Evolutionary conservation across 768 basidiomycete species (phyloP), one percentile per base, ranked within the genome.

Genomic region (Mycena albidolilacea): DNA sequence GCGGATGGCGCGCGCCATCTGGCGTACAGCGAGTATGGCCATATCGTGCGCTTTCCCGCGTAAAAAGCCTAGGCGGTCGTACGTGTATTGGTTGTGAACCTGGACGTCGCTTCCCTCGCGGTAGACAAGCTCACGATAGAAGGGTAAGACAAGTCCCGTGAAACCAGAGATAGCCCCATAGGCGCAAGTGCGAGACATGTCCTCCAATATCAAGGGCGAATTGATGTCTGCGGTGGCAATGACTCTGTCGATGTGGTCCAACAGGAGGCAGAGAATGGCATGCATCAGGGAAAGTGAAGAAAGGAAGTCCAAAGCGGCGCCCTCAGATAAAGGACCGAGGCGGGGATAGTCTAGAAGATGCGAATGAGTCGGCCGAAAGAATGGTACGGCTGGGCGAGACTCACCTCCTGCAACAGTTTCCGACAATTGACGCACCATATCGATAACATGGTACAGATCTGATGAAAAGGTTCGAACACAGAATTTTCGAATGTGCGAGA

Each of bases 81-180:
- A 59, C 1, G 43, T 62, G n/a, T 12, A 10, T 19, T 35, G 30
- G 43, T 15, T 21, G 30, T 21, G 30, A 7, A 23, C 37, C 43
- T 3, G 0, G 8, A 2, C 37, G n/a, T 44, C 55, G 5, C 11
- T 8, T 10, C n/a, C 23, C 35, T 35, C 68, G 15, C 73, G 73
- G 35, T 37, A 46, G n/a, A 52, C 62, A 3, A 75, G 70, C 55
- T 75, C 73, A 14, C 57, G 69, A 46, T 67, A 69, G 19, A 75
- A 68, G 7, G 73, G 57, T 2, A 74, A 39, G 4, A 68, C 19
- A 10, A 75, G 19, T 17, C 46, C 46, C 11, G 41, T 54, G 41
- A 65, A 73, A 11, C 57, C 54, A 30, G 64, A 68, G 14, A 44
- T 44, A n/a, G 21, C 19, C 0, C 30, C 65, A 23, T 67, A 74